phyloP scores from a whole-genome alignment of 768 basidiomycete species.

The Naganishia friedmannii region DNA sequence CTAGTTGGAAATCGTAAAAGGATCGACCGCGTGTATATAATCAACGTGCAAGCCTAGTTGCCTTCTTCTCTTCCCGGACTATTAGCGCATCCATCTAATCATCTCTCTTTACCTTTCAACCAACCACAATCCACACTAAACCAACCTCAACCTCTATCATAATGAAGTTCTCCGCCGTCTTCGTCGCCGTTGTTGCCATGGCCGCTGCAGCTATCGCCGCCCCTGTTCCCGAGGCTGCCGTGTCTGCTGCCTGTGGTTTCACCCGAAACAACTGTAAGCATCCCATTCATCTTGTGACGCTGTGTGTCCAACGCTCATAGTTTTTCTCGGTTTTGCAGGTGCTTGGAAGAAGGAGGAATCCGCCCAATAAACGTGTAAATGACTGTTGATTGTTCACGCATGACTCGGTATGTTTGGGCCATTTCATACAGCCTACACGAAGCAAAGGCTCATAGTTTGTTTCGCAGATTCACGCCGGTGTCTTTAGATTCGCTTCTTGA shows the following conservation, averaged over 20 bases:
- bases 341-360: conserved; percentile 30
- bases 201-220: conserved; percentile 40
- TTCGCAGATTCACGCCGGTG: background rate
- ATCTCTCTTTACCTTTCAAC: conserved; percentile 7
- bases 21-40: conserved; percentile 23
- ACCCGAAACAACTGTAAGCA: conserved; percentile 32
- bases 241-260: conserved; percentile 34
- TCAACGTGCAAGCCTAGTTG: background rate
- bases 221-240: conserved; percentile 36
- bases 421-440: background rate
- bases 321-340: background rate
- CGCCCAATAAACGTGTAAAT: background rate
- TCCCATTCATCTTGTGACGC: background rate
- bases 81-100: conserved; percentile 10
- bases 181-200: conserved; percentile 41
- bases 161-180: conserved; percentile 46
- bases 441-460: background rate
- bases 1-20: background rate
- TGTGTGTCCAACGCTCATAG: background rate
- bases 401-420: background rate
- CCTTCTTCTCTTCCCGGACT: background rate
- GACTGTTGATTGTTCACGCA: background rate
- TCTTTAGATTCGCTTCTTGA: conserved; percentile 1
- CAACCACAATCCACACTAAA: background rate
- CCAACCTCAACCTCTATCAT: background rate